Evolutionary conservation across 2,329 filamentous ascomycete species (phyloP).

Genomic region (Penicillium sp.): DNA sequence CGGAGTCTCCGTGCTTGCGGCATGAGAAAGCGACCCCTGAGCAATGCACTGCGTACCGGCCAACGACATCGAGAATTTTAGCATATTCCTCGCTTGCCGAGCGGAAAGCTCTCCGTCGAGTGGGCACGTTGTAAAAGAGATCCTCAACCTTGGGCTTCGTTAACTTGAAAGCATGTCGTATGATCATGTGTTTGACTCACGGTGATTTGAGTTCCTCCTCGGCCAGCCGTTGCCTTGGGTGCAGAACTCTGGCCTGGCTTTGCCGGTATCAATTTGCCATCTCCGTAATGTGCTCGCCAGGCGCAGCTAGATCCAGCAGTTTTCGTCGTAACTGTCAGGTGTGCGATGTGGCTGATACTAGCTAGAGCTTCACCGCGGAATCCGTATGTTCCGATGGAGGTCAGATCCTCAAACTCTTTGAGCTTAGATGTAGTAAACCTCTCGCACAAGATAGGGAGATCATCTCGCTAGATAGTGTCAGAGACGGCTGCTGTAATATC

Average conservation of each 20-base stretch:
- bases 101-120: constrained; percentile 80
- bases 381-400: constrained; percentile 90
- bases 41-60: constrained; percentile 90
- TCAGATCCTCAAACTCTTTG: constrained; percentile 86
- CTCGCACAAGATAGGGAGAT: constrained; percentile 87
- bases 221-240: constrained; percentile 82
- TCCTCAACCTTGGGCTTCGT: constrained; percentile 66
- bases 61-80: constrained; percentile 93
- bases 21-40: constrained; percentile 89
- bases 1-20: constrained; percentile 90
- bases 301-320: constrained; percentile 84
- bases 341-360: constrained; percentile 97
- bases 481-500: not conserved
- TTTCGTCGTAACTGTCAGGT: constrained; percentile 91
- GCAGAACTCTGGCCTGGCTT: constrained; percentile 86
- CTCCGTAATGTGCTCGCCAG: constrained; percentile 84
- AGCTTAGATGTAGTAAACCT: constrained; percentile 97
- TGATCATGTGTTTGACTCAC: constrained; percentile 43
- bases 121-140: constrained; percentile 94
- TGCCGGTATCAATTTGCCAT: constrained; percentile 73
- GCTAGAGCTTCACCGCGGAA: constrained; percentile 94
- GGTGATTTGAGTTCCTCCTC: constrained; percentile 88
- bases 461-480: constrained; percentile 66
- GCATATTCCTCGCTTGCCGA: constrained; percentile 93
- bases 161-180: not conserved